Evolutionary conservation across 306 rosid genomes (phyloP).

Genomic region (Sicyos baderoa): DNA sequence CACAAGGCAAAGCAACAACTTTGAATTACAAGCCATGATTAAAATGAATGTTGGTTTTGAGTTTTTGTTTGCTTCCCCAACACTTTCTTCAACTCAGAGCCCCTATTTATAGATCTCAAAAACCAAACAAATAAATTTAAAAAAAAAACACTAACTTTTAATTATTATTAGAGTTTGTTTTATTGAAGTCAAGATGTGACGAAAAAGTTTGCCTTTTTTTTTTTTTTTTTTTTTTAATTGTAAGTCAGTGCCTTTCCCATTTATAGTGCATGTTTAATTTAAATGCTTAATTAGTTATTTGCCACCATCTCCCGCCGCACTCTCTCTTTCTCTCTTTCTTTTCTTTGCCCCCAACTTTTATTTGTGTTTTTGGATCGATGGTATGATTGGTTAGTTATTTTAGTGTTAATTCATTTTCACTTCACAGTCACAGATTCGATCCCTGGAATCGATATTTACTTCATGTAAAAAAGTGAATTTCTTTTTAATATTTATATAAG

Average conservation of each 20-base stretch:
- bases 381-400: too few relatives aligned
- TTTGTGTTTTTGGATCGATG: too few relatives aligned
- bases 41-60: background rate
- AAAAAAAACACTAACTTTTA: background rate
- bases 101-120: background rate
- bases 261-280: background rate
- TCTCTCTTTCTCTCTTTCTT: background rate
- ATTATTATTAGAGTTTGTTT: background rate
- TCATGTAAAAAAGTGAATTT: too few relatives aligned
- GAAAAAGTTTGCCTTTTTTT: background rate
- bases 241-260: conserved; percentile 3
- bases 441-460: too few relatives aligned
- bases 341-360: background rate
- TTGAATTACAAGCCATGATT: background rate
- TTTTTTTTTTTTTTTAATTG: background rate
- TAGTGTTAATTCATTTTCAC: too few relatives aligned
- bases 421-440: too few relatives aligned
- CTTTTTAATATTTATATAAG: too few relatives aligned
- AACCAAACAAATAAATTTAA: background rate
- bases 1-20: background rate
- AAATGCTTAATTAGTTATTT: background rate
- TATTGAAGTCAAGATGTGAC: conserved; percentile 8
- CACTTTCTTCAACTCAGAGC: background rate
- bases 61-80: background rate
- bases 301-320: background rate